phyloP scores from a whole-genome alignment of 148 eudicot genomes.

The Selenicereus undatus region DNA sequence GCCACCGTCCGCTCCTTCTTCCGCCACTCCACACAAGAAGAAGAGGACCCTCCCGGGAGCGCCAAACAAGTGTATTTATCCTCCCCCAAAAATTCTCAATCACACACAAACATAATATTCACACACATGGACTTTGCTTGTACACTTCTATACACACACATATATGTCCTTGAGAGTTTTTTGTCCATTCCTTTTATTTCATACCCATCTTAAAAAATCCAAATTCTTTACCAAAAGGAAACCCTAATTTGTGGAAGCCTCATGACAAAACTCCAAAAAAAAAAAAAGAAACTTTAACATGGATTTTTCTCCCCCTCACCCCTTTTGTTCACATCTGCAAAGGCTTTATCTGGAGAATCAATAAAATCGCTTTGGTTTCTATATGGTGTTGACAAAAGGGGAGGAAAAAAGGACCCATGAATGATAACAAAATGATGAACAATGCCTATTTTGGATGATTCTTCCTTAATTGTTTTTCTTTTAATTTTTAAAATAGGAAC shows the following conservation, averaged over 20 bases:
- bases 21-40: slow-evolving; percentile 32
- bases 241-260: slow-evolving; percentile 35
- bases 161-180: slow-evolving; percentile 10
- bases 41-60: slow-evolving; percentile 45
- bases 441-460: slow-evolving; percentile 8
- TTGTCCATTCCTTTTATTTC: slow-evolving; percentile 16
- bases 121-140: neutral
- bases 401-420: neutral
- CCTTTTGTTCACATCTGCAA: slow-evolving; percentile 36
- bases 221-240: slow-evolving; percentile 24
- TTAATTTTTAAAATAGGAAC: neutral
- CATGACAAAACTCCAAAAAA: neutral
- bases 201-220: neutral
- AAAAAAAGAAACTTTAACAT: neutral
- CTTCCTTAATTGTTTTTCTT: neutral
- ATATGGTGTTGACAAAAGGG: neutral
- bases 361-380: neutral
- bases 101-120: neutral
- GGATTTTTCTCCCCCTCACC: slow-evolving; percentile 14
- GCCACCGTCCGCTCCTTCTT: slow-evolving; percentile 27
- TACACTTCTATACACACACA: slow-evolving; percentile 1
- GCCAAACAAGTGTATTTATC: slow-evolving; percentile 38
- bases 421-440: slow-evolving; percentile 20
- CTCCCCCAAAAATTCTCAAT: slow-evolving; percentile 17
- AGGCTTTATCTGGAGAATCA: slow-evolving; percentile 19